These are phyloP conservation scores for Perkinsus marinus DNA, from an alignment of 169 alveolate species.

Conservation along the genomic window DNA sequence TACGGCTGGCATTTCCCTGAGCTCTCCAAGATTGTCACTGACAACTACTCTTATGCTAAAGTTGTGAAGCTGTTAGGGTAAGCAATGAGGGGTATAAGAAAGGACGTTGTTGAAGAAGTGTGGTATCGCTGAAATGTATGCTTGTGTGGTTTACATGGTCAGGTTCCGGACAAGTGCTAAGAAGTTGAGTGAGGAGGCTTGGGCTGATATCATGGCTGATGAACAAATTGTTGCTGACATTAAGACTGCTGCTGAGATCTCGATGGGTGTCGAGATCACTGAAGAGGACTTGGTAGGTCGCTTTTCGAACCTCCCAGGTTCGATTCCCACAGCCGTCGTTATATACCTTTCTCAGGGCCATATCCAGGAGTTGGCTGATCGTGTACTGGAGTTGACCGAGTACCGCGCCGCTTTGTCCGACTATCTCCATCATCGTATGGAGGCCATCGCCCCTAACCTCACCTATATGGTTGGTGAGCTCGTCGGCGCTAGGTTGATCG, in stretches of 20 bases:
- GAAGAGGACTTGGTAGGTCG: conserved; percentile 74
- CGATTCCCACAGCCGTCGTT: not conserved
- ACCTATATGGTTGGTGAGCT: conserved; percentile 96
- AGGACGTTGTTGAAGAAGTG: too few species aligned
- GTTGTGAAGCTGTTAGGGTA: conserved; percentile 72
- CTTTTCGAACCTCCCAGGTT: too few species aligned
- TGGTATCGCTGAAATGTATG: too few species aligned
- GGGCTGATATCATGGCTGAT: not conserved
- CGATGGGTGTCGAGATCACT: conserved; percentile 98
- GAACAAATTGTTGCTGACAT: conserved; percentile 87
- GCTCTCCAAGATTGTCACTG: conserved; percentile 85
- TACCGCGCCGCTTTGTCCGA: conserved; percentile 80
- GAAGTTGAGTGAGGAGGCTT: not conserved
- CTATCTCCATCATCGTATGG: conserved; percentile 93
- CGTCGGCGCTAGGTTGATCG: conserved; percentile 97
- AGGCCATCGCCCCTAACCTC: conserved; percentile 97
- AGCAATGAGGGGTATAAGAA: conserved; percentile 35
- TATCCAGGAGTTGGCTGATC: conserved; percentile 80
- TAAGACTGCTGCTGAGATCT: conserved; percentile 93
- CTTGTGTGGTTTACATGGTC: too few species aligned
- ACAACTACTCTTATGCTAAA: conserved; percentile 77
- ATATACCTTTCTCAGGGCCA: conserved; percentile 19
- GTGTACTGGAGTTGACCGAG: conserved; percentile 87
- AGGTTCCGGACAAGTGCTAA: not conserved
- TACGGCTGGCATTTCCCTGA: conserved; percentile 99